Evolutionary conservation across 305 asterid species (phyloP), one percentile per base, ranked within the genome.

Genomic region (Withania somnifera): DNA sequence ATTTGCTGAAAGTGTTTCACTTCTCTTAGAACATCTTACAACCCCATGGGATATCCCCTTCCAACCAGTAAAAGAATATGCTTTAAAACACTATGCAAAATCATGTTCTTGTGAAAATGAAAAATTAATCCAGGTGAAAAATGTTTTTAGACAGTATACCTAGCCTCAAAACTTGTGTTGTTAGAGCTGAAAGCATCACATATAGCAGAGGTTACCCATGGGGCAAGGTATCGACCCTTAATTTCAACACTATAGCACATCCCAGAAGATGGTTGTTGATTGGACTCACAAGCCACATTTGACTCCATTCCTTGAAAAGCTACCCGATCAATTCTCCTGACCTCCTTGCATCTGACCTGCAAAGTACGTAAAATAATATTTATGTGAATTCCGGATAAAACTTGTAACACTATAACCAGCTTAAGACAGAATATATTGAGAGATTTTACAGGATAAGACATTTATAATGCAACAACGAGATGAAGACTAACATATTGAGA

Each of bases 291-390:
- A 80, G 80, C 83, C 78, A 81, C 78, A 78, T 56, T 83, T 60
- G 90, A 84, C 78, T 86, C 93, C 86, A 88, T 85, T 67, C 54
- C 82, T 85, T 87, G 89, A 56, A 87, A 83, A 80, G 86, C 77
- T 86, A 89, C 51, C 79, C 87, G 86, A 82, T 91, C 92, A 54
- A 87, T 90, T 87, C 89, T 90, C 87, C 94, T 91, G 82, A 93
- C 93, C 88, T 94, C 97, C 87, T 91, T 96, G 88, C 98, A 94
- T 87, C 86, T 90, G 82, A 93, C 91, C 99, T 96, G 97, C 83
- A 90, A 24, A 57, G 66, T 51, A 81, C 78, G 82, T 53, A 28
- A 81, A 77, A 3, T 75, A 19, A 30, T 50, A 75, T 75, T 47
- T 75, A 36, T 51, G 77, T 77, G 71, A 45, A 77, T 64, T 32